phyloP scores from a whole-genome alignment of 495 filamentous ascomycete genomes.

The Annulohypoxylon maeteangense region DNA sequence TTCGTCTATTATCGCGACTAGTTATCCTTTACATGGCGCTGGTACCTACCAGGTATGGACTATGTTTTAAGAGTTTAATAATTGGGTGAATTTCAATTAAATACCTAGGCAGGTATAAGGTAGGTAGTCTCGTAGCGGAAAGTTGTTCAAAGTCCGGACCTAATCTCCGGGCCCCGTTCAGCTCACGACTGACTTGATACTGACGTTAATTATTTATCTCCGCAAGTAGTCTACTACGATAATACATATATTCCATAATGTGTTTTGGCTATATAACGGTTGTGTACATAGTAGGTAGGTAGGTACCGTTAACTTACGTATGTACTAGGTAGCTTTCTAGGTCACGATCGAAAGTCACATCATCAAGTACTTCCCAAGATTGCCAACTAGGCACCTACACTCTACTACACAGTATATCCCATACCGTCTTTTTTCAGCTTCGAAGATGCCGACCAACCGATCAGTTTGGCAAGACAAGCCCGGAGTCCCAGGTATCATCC shows the following conservation, averaged over 20 bases:
- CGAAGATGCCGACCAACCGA: constrained; percentile 14
- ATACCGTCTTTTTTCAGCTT: not conserved
- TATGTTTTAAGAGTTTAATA: not conserved
- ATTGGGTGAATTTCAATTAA: not conserved
- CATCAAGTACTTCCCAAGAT: not conserved
- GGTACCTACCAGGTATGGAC: constrained; percentile 51
- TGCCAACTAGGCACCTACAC: not conserved
- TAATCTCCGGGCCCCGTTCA: not conserved
- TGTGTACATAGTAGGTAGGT: not conserved
- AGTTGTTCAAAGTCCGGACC: constrained; percentile 2
- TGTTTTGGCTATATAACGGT: not conserved
- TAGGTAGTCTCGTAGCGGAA: not conserved
- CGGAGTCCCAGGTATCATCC: constrained; percentile 18
- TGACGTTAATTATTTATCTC: constrained; percentile 1
- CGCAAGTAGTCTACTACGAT: not conserved
- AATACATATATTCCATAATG: not conserved
- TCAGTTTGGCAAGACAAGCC: constrained; percentile 24
- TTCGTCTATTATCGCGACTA: constrained; percentile 58
- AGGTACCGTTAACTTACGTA: too few relatives aligned
- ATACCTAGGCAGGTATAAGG: too few relatives aligned
- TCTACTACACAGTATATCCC: not conserved
- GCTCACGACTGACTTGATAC: not conserved
- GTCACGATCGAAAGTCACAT: not conserved
- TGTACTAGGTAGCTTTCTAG: not conserved
- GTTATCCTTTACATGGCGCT: constrained; percentile 61